phyloP scores from a whole-genome alignment of 1,139 yeast species.

The Kodamaea plutei region DNA sequence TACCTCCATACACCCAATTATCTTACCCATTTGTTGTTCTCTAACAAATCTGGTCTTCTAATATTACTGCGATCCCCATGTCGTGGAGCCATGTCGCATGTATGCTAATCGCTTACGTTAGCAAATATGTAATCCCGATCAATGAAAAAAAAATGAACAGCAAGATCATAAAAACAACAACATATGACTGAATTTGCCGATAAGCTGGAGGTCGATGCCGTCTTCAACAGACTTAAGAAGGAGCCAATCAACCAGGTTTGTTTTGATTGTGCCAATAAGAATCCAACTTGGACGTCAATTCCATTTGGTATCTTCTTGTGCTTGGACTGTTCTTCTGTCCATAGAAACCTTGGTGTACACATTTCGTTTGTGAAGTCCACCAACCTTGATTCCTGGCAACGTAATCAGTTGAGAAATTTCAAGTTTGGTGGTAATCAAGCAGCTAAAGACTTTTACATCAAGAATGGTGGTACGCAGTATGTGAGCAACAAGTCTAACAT shows the following conservation, averaged over 20 bases:
- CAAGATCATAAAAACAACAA: too few relatives aligned
- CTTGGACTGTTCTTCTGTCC: conserved; percentile 48
- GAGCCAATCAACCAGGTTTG: conserved; percentile 79
- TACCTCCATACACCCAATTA: too few relatives aligned
- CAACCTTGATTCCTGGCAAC: conserved; percentile 86
- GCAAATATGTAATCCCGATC: too few relatives aligned
- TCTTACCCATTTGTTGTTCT: too few relatives aligned
- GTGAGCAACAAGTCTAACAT: conserved; percentile 40
- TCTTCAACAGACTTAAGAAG: conserved; percentile 56
- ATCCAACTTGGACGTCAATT: conserved; percentile 51
- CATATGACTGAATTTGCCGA: conserved; percentile 46
- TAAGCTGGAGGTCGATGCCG: conserved; percentile 56
- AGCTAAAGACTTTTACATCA: conserved; percentile 77
- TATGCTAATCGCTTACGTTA: too few relatives aligned
- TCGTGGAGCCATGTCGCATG: too few relatives aligned
- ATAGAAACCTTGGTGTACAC: conserved; percentile 48
- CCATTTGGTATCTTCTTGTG: conserved; percentile 48
- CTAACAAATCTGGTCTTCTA: too few relatives aligned
- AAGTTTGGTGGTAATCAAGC: conserved; percentile 88
- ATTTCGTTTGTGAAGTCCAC: conserved; percentile 74
- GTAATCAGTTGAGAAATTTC: conserved; percentile 82
- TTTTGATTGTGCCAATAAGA: conserved; percentile 54
- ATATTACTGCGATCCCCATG: too few relatives aligned
- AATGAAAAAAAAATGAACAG: too few relatives aligned
- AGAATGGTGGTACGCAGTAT: conserved; percentile 78